Percentiles rank a stretch among this genome's conserved stretches.
Conservation (phyloP, 139 green algal genomes). For the Coccomyxa sp. region DNA sequence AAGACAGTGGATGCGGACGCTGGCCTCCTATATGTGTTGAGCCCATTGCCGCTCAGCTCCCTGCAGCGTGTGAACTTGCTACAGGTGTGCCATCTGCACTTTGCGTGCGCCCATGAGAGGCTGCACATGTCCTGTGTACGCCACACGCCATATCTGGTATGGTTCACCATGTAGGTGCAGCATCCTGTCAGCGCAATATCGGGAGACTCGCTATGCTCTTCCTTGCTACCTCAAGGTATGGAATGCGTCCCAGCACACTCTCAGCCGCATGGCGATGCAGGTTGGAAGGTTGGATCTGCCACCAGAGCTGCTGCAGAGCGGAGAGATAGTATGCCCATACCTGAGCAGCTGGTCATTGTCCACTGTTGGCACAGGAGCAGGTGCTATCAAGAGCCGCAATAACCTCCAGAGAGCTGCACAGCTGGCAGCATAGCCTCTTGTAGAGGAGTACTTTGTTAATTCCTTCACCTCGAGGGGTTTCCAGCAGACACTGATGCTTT, state of each 20-base stretch:
- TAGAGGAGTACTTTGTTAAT: too few relatives aligned
- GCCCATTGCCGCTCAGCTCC: constrained; percentile 21
- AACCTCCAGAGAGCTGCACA: constrained; percentile 50
- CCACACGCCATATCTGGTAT: too few relatives aligned
- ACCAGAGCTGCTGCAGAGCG: constrained; percentile 43
- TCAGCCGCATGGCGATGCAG: constrained; percentile 22
- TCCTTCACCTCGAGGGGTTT: too few relatives aligned
- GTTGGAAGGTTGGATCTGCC: constrained; percentile 70
- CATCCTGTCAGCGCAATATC: too few relatives aligned
- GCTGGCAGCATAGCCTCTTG: not conserved
- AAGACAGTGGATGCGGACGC: constrained; percentile 42
- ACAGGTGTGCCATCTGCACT: constrained; percentile 9
- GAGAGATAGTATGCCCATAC: constrained; percentile 42
- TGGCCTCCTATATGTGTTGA: constrained; percentile 55
- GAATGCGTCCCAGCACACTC: too few relatives aligned
- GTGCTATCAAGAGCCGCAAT: constrained; percentile 52
- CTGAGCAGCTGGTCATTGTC: constrained; percentile 51
- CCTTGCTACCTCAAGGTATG: too few relatives aligned
- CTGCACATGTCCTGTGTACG: too few relatives aligned
- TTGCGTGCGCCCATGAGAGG: not conserved
- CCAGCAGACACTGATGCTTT: too few relatives aligned
- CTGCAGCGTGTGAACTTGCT: constrained; percentile 37
- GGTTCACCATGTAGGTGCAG: too few relatives aligned
- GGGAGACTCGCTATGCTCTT: too few relatives aligned
- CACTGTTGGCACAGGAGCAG: constrained; percentile 54